phyloP scores from a whole-genome alignment of 176 grass and related monocot species.

The Musa schizocarpa region DNA sequence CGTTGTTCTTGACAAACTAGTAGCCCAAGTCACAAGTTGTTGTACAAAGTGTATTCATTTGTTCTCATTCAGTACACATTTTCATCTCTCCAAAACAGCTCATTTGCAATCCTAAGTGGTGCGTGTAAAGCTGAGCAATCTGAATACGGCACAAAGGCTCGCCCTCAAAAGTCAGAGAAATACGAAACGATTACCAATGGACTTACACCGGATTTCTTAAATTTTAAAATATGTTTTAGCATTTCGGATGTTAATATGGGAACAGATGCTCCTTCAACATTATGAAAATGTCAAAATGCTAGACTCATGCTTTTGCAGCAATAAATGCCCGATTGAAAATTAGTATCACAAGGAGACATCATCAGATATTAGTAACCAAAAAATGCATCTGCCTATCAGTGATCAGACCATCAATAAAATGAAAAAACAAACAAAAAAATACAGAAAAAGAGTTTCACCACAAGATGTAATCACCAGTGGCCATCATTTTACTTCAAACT shows the following conservation, averaged over 20 bases:
- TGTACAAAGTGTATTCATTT: too few relatives aligned
- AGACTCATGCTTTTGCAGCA: neutral
- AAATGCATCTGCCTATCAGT: too few relatives aligned
- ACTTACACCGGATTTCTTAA: neutral
- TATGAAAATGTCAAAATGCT: neutral
- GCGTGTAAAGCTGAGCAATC: too few relatives aligned
- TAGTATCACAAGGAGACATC: neutral
- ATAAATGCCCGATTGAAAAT: neutral
- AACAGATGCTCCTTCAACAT: neutral
- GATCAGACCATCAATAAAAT: neutral
- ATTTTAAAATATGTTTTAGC: neutral
- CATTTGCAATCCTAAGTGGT: too few relatives aligned
- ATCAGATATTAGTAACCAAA: neutral
- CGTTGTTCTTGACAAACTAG: too few relatives aligned
- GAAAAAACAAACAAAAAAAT: neutral
- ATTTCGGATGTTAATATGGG: neutral
- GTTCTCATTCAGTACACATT: too few relatives aligned
- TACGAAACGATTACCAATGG: neutral
- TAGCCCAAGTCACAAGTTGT: too few relatives aligned
- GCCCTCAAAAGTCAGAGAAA: neutral
- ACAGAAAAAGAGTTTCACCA: neutral
- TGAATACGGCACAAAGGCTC: too few relatives aligned
- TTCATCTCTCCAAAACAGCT: too few relatives aligned
- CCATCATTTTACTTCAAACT: neutral
- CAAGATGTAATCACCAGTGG: neutral